Base-by-base conservation (phyloP, 116 monocot genomes). In the Dioscorea cayenensis region DNA sequence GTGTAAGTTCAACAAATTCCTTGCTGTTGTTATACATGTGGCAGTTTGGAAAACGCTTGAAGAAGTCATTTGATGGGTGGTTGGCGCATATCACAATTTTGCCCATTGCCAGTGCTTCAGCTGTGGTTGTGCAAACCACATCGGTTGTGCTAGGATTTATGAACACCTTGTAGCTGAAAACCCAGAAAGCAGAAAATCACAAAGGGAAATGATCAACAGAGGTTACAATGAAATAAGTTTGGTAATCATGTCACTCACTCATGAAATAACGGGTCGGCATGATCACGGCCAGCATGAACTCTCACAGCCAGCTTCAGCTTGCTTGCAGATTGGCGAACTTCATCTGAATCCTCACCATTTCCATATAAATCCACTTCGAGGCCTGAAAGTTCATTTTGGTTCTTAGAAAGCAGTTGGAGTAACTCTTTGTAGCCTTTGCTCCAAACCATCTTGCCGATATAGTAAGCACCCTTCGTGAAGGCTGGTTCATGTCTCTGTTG, bases 371-470 rank as follows among this genome's bases (percentile, higher is more conserved):
- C 96, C 64, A 96, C 58, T 68, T 84, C 74, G 67, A 92, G 65
- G 23, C 61, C 77, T 48, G 81, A 74, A 13, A 96, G 74, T 80
- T 86, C 66, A 16, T 68, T 72, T 72, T 96, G 83, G 58, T 90
- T 73, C 60, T 84, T 76, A 9, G 50, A 75, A 25, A 96, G 86
- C 11, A 90, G 72, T 43, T 92, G 77, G 38, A 92, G 86, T 19
- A 96, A 81, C 77, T 96, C 96, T 27, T 64, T 85, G 68, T 96
- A 96, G 35, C 96, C 92, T 81, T 96, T 92, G 60, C 81, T 90
- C 92, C 96, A 90, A 1, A 96, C 68, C 96, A 96, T 96, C 77
- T 96, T 92, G 22, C 92, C 92, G 55, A 96, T 92, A 72, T 88
- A 92, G 62, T 92, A 96, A 5, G 83, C 90, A 74, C 90, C 89